Evolutionary conservation across 495 filamentous ascomycete genomes (phyloP), one percentile per base, ranked within the genome.

Genomic region (Penicillium coprophilum): DNA sequence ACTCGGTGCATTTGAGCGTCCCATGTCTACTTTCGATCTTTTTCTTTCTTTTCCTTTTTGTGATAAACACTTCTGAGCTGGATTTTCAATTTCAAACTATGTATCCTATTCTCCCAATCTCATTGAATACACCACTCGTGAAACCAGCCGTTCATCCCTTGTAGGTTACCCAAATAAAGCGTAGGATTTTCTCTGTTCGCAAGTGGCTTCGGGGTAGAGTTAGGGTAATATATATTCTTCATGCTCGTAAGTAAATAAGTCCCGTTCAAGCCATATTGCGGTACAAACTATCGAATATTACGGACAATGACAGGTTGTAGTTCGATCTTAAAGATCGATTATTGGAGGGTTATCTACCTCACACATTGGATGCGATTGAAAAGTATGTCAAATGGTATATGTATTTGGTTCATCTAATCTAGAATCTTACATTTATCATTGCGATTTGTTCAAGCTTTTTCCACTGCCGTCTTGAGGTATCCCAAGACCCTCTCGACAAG

Each of bases 401-500:
- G 23, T 23, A 13, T 21, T 23, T 32, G 6, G 32, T 40, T 7
- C 12, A 44, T 41, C 17, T 43, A 23, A 43, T 43, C 11, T 43
- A 45, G 44, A 15, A 52, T 55, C 19, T 71, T 77, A 47, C 27
- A 47, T 47, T 31, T 17, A n/a, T 31, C n/a, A 12, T 30, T 46
- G 15, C 8, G 13, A 12, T 31, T 11, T 3, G 13, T 20, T 47
- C 17, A 47, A 19, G 32, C 8, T 15, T 21, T 46, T 9, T 54
- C 52, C 41, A 6, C 59, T 17, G 51, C 51, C 8, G 40, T 46
- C 20, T 47, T 53, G 49, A 77, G 39, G 28, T 72, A 75, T 17
- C 65, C 57, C 56, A 75, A 27, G 9, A 78, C 72, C 63, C 65
- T 76, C 28, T 60, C 56, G 12, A 72, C 68, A 4, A 80, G 59